A percentile compares a stretch with the other conserved stretches of the same genome.
Evolutionary conservation across 1,284 basidiomycete species (phyloP).

Genomic region (Grifola frondosa): DNA sequence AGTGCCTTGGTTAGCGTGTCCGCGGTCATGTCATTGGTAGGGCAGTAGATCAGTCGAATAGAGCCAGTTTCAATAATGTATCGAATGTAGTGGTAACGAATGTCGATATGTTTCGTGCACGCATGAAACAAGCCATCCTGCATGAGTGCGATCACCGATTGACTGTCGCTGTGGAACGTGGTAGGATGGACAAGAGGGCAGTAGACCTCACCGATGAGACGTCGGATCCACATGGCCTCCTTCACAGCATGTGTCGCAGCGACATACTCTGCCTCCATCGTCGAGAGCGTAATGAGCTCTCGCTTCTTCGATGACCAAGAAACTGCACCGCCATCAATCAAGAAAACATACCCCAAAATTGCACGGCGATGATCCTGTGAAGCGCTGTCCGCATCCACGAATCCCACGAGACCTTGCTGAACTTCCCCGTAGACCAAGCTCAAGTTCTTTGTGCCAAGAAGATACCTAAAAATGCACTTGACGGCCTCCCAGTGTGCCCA

Average conservation of each 20-base stretch:
- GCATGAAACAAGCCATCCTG: constrained; percentile 13
- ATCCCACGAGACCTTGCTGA: no score
- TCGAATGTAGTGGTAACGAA: constrained; percentile 33
- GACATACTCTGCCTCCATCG: constrained; percentile 37
- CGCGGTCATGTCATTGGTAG: constrained; percentile 20
- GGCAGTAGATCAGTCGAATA: constrained; percentile 15
- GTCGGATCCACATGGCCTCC: constrained; percentile 25
- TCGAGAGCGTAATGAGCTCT: constrained; percentile 15
- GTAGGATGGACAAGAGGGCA: constrained; percentile 8
- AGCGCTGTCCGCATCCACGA: constrained; percentile 1
- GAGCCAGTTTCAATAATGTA: constrained; percentile 22
- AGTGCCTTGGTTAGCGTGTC: constrained; percentile 31
- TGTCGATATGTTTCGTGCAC: constrained; percentile 37
- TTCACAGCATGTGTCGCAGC: constrained; percentile 22
- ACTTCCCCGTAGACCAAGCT: not conserved
- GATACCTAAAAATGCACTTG: constrained; percentile 14
- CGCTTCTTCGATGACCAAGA: constrained; percentile 34
- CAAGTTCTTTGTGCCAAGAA: not conserved
- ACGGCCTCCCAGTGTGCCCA: constrained; percentile 16
- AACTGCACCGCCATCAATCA: constrained; percentile 25
- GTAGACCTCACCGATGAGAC: constrained; percentile 20
- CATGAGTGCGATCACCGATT: constrained; percentile 28
- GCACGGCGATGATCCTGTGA: constrained; percentile 25
- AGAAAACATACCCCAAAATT: constrained; percentile 27
- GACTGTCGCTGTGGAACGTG: constrained; percentile 31